phyloP scores from a whole-genome alignment of 257 asterid species.

The Scutellaria baicalensis region DNA sequence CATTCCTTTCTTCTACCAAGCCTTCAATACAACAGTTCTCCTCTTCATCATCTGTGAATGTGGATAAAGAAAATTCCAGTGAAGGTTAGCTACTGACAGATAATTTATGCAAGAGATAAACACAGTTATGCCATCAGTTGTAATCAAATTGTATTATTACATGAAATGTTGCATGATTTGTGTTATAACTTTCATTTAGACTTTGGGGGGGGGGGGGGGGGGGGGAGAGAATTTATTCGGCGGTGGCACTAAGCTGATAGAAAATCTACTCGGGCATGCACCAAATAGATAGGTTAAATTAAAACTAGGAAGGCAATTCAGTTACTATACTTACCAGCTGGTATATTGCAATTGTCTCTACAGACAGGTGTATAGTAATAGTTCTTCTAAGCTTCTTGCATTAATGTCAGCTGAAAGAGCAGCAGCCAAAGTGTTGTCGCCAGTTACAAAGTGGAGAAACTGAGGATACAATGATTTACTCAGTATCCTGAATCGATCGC shows the following conservation, averaged over 20 bases:
- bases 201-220: no score
- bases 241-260: no score
- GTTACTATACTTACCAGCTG: slow-evolving; percentile 5
- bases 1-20: slow-evolving; percentile 22
- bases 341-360: not conserved
- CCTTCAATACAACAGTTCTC: not conserved
- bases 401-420: not conserved
- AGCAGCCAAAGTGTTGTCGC: not conserved
- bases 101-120: not conserved
- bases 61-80: not conserved
- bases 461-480: not conserved
- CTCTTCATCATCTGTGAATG: slow-evolving; percentile 10
- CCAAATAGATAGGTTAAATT: not conserved
- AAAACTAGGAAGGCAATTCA: not conserved
- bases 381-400: not conserved
- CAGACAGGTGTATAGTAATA: not conserved
- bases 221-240: no score
- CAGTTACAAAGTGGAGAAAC: not conserved
- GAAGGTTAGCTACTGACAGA: slow-evolving; percentile 6
- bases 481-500: not conserved
- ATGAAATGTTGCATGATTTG: not conserved
- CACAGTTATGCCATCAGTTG: not conserved
- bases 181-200: not conserved
- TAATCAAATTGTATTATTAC: not conserved
- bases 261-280: not conserved